These are phyloP conservation scores for Achaetomium macrosporum DNA, from an alignment of 2,329 filamentous ascomycete species.

Conservation along the genomic window DNA sequence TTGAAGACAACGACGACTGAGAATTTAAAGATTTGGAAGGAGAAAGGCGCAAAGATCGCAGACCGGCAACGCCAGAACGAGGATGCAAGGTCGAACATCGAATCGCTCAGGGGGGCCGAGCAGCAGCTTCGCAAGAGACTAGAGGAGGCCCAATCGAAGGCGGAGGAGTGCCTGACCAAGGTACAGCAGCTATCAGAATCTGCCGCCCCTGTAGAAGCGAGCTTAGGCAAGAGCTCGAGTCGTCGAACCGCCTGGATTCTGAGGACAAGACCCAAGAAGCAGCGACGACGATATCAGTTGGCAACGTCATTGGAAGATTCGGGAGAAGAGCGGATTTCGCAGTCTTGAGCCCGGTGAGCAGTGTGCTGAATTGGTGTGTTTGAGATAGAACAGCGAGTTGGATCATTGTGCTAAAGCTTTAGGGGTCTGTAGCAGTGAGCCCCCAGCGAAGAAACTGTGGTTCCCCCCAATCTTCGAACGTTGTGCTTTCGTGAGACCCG, in stretches of 20 bases:
- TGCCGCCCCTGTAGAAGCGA: slow-evolving; percentile 72
- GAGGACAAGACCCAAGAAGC: too few species aligned
- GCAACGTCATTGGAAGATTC: too few species aligned
- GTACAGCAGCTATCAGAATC: slow-evolving; percentile 83
- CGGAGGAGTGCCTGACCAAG: slow-evolving; percentile 74
- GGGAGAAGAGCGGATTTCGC: too few species aligned
- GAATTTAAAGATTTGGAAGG: slow-evolving; percentile 83
- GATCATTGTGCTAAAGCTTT: too few species aligned
- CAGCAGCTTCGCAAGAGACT: slow-evolving; percentile 73
- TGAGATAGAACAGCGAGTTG: too few species aligned
- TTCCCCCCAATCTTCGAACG: too few species aligned
- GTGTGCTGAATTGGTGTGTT: too few species aligned
- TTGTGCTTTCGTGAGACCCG: too few species aligned
- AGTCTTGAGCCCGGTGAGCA: too few species aligned
- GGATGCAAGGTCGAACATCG: slow-evolving; percentile 70
- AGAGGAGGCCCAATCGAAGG: slow-evolving; percentile 77
- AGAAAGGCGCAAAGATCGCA: slow-evolving; percentile 84
- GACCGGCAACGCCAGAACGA: slow-evolving; percentile 86
- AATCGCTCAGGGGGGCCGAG: slow-evolving; percentile 73
- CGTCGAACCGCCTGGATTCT: slow-evolving; percentile 70
- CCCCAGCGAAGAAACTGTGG: too few species aligned
- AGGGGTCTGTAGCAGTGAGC: too few species aligned
- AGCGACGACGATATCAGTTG: too few species aligned
- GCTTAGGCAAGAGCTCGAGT: slow-evolving; percentile 82
- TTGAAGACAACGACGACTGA: slow-evolving; percentile 86